Evolutionary conservation across 768 basidiomycete species (phyloP).

Genomic region (Collybia sordida): DNA sequence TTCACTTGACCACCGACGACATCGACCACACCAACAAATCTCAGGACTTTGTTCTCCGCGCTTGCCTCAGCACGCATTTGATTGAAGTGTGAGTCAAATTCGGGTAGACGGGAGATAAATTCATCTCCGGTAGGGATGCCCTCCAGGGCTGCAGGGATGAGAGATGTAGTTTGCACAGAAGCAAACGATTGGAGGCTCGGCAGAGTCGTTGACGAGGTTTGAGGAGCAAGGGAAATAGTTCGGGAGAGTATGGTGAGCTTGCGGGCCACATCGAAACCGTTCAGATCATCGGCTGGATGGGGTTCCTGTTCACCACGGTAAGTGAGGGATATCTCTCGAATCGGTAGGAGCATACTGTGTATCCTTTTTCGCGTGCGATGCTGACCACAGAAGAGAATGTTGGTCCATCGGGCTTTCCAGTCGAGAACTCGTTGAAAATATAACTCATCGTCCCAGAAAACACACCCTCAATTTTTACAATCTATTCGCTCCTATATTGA

Average conservation of each 20-base stretch:
- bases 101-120: conserved; percentile 77
- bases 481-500: conserved; percentile 31
- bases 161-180: conserved; percentile 79
- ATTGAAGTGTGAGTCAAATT: conserved; percentile 80
- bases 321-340: background rate
- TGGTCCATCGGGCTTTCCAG: conserved; percentile 63
- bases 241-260: conserved; percentile 96
- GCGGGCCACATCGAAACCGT: conserved; percentile 94
- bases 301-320: conserved; percentile 66
- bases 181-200: conserved; percentile 74
- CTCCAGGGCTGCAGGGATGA: conserved; percentile 78
- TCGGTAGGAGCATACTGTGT: conserved; percentile 63
- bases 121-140: conserved; percentile 72
- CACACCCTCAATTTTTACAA: conserved; percentile 94
- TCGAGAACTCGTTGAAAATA: conserved; percentile 96
- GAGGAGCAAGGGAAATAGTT: conserved; percentile 47
- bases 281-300: conserved; percentile 95
- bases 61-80: conserved; percentile 76
- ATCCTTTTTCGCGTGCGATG: conserved; percentile 88
- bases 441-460: conserved; percentile 98
- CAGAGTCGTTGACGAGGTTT: conserved; percentile 29
- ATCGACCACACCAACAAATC: conserved; percentile 96
- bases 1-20: conserved; percentile 68
- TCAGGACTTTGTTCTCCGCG: conserved; percentile 77
- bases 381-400: conserved; percentile 89